phyloP scores from a whole-genome alignment of 768 basidiomycete genomes.

The Lactifluus piperatus region DNA sequence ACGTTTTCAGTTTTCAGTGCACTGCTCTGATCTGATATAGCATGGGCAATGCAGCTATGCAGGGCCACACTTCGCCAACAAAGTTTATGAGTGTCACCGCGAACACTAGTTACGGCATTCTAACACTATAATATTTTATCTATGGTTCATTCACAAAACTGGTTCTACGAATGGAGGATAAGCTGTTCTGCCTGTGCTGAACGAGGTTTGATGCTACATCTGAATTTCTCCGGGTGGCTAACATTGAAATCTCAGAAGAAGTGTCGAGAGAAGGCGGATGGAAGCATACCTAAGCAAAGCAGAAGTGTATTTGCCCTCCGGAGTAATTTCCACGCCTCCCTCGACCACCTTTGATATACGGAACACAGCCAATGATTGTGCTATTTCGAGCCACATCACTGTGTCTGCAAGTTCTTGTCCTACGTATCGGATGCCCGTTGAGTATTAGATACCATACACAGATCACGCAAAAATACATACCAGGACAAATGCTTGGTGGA shows the following conservation, averaged over 20 bases:
- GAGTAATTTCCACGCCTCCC: neutral
- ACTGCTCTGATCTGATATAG: too few relatives aligned
- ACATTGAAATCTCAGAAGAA: neutral
- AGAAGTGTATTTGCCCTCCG: neutral
- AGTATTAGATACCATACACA: neutral
- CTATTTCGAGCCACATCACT: constrained; percentile 5
- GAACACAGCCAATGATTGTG: constrained; percentile 10
- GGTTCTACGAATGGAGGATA: too few relatives aligned
- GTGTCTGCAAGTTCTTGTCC: constrained; percentile 12
- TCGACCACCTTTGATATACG: constrained; percentile 8
- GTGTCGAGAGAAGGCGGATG: neutral
- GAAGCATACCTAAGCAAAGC: neutral
- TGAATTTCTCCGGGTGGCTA: constrained; percentile 8
- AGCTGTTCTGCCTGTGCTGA: too few relatives aligned
- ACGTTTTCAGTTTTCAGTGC: too few relatives aligned
- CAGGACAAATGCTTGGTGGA: neutral
- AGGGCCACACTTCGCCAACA: too few relatives aligned
- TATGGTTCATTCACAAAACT: too few relatives aligned
- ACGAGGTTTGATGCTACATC: neutral
- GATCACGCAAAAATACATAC: too few relatives aligned
- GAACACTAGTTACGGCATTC: too few relatives aligned
- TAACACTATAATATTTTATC: too few relatives aligned
- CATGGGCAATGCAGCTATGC: too few relatives aligned
- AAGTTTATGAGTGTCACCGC: too few relatives aligned
- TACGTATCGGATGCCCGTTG: neutral